Evolutionary conservation across 768 basidiomycete genomes (phyloP).

Genomic region (Pulveroboletus sp.): DNA sequence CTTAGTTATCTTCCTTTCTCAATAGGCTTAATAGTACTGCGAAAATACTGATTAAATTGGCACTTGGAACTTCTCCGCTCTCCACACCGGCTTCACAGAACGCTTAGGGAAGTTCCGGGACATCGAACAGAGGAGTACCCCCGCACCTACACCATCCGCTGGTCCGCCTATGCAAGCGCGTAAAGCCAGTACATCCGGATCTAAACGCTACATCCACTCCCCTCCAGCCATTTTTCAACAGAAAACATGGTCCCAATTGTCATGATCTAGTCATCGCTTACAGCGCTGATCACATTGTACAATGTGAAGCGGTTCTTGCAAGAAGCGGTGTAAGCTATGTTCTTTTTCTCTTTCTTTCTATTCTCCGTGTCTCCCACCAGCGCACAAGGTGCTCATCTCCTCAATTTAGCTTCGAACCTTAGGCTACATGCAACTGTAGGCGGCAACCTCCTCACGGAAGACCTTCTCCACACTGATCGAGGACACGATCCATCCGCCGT

Average conservation of each 20-base stretch:
- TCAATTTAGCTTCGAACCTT: slow-evolving; percentile 58
- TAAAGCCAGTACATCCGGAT: slow-evolving; percentile 56
- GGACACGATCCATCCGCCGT: slow-evolving; percentile 51
- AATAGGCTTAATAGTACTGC: neutral
- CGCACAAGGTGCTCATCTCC: neutral
- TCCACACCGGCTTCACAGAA: slow-evolving; percentile 62
- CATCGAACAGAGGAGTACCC: slow-evolving; percentile 46
- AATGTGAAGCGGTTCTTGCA: slow-evolving; percentile 94
- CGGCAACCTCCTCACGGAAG: slow-evolving; percentile 72
- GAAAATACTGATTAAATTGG: no score
- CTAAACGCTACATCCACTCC: neutral
- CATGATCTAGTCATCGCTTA: slow-evolving; percentile 91
- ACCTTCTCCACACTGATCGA: slow-evolving; percentile 83
- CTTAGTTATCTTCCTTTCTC: neutral
- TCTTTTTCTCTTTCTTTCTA: no score
- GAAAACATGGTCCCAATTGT: slow-evolving; percentile 88
- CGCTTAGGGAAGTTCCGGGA: slow-evolving; percentile 78
- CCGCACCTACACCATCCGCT: slow-evolving; percentile 36
- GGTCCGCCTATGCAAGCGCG: slow-evolving; percentile 44
- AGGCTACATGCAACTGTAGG: slow-evolving; percentile 62
- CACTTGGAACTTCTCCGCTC: slow-evolving; percentile 71
- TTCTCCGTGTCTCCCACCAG: no score
- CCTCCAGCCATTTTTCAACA: slow-evolving; percentile 22
- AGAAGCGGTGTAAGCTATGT: slow-evolving; percentile 62
- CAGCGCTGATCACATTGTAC: slow-evolving; percentile 94